These are phyloP conservation scores for Amanita jacksonii DNA, from an alignment of 768 basidiomycete genomes.

Conservation along the genomic window DNA sequence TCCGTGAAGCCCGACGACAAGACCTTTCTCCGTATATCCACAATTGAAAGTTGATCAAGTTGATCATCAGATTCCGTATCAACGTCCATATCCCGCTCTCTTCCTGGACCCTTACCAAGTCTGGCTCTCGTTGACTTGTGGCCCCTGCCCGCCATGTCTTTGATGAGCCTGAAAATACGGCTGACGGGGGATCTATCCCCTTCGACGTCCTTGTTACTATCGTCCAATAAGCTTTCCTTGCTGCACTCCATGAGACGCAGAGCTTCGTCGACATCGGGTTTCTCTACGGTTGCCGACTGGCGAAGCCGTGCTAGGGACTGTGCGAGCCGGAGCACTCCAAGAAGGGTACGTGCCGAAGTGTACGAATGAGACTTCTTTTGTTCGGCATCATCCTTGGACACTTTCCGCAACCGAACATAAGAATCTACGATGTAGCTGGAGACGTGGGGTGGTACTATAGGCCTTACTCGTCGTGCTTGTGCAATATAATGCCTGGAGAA, in stretches of 20 bases:
- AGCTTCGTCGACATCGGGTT: conserved; percentile 92
- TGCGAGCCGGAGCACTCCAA: conserved; percentile 88
- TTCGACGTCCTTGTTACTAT: conserved; percentile 58
- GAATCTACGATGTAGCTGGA: conserved; percentile 92
- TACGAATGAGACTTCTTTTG: conserved; percentile 87
- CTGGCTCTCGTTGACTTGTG: conserved; percentile 32
- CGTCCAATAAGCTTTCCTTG: conserved; percentile 84
- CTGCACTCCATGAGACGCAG: conserved; percentile 94
- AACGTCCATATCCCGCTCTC: conserved; percentile 61
- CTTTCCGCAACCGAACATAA: conserved; percentile 91
- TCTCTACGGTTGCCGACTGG: conserved; percentile 70
- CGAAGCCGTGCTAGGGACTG: conserved; percentile 93
- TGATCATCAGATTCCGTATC: conserved; percentile 64
- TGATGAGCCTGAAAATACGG: conserved; percentile 87
- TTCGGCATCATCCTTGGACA: conserved; percentile 83
- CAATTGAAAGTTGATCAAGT: conserved; percentile 69
- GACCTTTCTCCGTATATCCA: conserved; percentile 82
- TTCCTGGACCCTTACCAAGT: conserved; percentile 59
- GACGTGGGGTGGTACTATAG: conserved; percentile 80
- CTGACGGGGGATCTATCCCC: conserved; percentile 71
- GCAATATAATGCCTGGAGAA: conserved; percentile 85
- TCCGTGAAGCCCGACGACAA: conserved; percentile 87
- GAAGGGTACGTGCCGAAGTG: conserved; percentile 91
- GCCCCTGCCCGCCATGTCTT: conserved; percentile 58
- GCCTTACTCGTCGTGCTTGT: conserved; percentile 76